Base-by-base conservation (phyloP, 2,329 filamentous ascomycete species). In the Aspergillus puulaauensis region DNA sequence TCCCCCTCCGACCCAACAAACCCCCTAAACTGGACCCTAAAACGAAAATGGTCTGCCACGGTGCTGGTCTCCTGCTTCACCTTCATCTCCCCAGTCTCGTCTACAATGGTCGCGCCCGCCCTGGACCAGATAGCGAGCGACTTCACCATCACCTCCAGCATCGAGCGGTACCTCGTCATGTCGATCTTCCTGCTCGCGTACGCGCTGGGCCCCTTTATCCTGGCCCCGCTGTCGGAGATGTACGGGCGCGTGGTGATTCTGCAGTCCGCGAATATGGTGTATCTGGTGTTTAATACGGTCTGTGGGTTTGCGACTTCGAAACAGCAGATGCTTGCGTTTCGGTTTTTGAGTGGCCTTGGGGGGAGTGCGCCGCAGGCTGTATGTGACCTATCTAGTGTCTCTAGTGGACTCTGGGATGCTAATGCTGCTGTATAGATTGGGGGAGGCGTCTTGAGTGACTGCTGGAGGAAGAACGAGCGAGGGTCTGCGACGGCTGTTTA, bases 401-500 rank as follows among this genome's bases (percentile, higher is more conserved):
- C 2, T 7, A 11, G 14, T 27, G n/a, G 23, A 21, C 11, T 21
- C 51, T 58, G 2, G 27, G 3, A 24, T 31, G 27, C 27, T 31
- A 31, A 31, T 31, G 9, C 8, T 31, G 9, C 8, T 19, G n/a
- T n/a, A 3, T 82, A 80, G 33, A 76, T 83, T 9, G 68, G 82
- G 5, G 61, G 58, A 3, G 61, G 61, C 1, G 54, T 59, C 4
- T 15, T 63, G 6, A 79, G 80, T 55, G 86, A 89, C 66, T 78
- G 82, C 15, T 89, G 84, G 73, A 71, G 70, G 5, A 76, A 85
- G 1, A 84, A 88, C 62, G 78, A 89, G 67, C 81, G 86, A 61
- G 86, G 86, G 3, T 80, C 78, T 57, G 83, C 86, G 1, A 82
- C 88, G 52, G 81, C 81, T 2, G 79, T 89, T 19, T 89, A 88